phyloP scores from a whole-genome alignment of 2,329 filamentous ascomycete species.

The Diplodia scrobiculata region DNA sequence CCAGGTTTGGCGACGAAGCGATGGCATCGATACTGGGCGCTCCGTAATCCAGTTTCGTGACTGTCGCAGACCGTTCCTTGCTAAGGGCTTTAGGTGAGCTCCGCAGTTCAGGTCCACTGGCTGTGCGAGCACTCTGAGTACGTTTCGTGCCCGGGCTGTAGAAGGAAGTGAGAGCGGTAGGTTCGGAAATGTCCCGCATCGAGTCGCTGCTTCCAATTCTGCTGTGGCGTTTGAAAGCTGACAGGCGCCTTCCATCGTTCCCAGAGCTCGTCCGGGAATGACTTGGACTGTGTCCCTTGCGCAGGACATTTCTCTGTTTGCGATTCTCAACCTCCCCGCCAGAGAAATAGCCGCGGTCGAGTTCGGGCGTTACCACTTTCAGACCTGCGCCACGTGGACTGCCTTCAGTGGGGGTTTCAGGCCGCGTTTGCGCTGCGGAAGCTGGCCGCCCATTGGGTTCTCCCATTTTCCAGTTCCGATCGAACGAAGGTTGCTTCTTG shows the following conservation, averaged over 20 bases:
- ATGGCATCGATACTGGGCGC: slow-evolving; percentile 51
- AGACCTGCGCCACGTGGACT: slow-evolving; percentile 37
- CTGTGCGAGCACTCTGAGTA: slow-evolving; percentile 41
- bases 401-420: slow-evolving; percentile 29
- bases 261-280: slow-evolving; percentile 76
- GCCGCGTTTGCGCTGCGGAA: slow-evolving; percentile 19
- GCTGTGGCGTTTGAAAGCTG: slow-evolving; percentile 70
- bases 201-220: slow-evolving; percentile 80
- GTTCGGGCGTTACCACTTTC: slow-evolving; percentile 53
- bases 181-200: slow-evolving; percentile 57
- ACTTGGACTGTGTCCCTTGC: slow-evolving; percentile 67
- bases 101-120: slow-evolving; percentile 54
- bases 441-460: slow-evolving; percentile 35
- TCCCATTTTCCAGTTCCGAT: slow-evolving; percentile 61
- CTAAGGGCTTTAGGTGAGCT: slow-evolving; percentile 15
- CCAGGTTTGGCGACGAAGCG: slow-evolving; percentile 44
- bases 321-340: slow-evolving; percentile 79
- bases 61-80: slow-evolving; percentile 51
- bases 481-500: slow-evolving; percentile 61
- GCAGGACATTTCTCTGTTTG: slow-evolving; percentile 68
- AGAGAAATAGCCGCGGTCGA: slow-evolving; percentile 91
- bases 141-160: slow-evolving; percentile 39
- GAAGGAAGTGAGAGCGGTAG: slow-evolving; percentile 54
- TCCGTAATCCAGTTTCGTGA: slow-evolving; percentile 60
- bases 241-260: slow-evolving; percentile 59